Evolutionary conservation across 2,329 filamentous ascomycete species (phyloP), one percentile per base, ranked within the genome.

Genomic region (Akanthomyces uredinophilus): DNA sequence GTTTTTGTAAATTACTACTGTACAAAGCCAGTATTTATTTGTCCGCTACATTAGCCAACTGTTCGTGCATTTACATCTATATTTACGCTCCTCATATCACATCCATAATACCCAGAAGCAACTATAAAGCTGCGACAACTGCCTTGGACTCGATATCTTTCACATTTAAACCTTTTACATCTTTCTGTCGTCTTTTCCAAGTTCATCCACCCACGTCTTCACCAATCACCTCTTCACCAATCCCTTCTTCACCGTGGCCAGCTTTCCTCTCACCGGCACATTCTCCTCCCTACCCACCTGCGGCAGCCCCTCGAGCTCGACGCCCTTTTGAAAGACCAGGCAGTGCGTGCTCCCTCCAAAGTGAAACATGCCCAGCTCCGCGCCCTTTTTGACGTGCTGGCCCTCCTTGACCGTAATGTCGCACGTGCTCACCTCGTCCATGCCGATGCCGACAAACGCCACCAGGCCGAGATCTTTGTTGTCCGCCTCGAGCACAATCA

Each of bases 291-390:
- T 70, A 0, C 73, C 73, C 0, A 75, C 64, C 59, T 71, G 65
- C 0, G 77, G 77, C 35, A 79, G 72, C 0, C 70, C 77, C 2
- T 76, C 70, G 0, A 85, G 64, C 57, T 78, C 74, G 37, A 87
- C 83, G 0, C 77, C 81, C 66, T 82, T 79, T 24, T 83, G 74
- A 74, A 92, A 91, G 2, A 92, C 69, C 66, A 92, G 69, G 67
- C 87, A 90, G 69, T 90, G 85, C 1, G 85, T 86, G 13, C 83
- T 87, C 0, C 90, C 89, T 20, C 89, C 89, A 70, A 88, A 92
- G 70, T 92, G 89, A 73, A 92, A 92, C 88, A 91, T 92, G 54
- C 89, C 89, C 49, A 87, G 78, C 75, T 91, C 77, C 5, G 91
- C 83, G 1, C 90, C 90, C 78, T 39, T 92, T 57, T 78, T 78